Evolutionary conservation across 345 rosid genomes (phyloP).

Genomic region (Dovyalis caffra): DNA sequence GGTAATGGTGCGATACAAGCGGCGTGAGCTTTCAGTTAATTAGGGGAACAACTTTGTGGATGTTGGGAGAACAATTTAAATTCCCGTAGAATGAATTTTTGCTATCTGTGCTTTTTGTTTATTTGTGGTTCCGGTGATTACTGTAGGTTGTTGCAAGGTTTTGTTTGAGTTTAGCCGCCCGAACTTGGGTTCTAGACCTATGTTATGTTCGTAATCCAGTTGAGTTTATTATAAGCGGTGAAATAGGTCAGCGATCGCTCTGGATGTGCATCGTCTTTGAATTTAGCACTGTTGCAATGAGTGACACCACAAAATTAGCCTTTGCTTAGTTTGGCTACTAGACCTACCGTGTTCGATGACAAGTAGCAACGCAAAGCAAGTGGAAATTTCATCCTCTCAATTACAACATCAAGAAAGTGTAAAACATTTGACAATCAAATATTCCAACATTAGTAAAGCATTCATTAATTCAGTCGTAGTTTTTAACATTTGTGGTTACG

Average conservation of each 20-base stretch:
- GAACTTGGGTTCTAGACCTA: not conserved
- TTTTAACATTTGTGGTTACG: not conserved
- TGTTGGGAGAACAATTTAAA: slow-evolving; percentile 2
- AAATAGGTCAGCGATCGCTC: not conserved
- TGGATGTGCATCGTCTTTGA: not conserved
- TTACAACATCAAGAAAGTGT: not conserved
- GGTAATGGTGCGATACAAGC: slow-evolving; percentile 90
- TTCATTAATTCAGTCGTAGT: not conserved
- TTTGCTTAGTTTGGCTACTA: not conserved
- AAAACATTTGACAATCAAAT: not conserved
- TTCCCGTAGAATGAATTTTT: slow-evolving; percentile 1
- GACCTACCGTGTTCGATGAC: not conserved
- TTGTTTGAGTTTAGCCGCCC: not conserved
- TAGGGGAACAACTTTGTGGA: not conserved
- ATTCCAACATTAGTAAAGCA: not conserved
- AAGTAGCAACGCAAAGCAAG: not conserved
- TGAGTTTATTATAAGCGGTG: not conserved
- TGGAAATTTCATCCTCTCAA: not conserved
- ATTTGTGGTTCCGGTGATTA: slow-evolving; percentile 1
- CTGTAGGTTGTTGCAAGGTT: not conserved
- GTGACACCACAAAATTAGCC: not conserved
- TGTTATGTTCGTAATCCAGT: not conserved
- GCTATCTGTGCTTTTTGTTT: not conserved
- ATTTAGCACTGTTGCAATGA: not conserved
- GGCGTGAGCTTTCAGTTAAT: slow-evolving; percentile 21